Base-by-base conservation (phyloP, 192 early-diverging fungal genomes). In the Coemansia sp. region DNA sequence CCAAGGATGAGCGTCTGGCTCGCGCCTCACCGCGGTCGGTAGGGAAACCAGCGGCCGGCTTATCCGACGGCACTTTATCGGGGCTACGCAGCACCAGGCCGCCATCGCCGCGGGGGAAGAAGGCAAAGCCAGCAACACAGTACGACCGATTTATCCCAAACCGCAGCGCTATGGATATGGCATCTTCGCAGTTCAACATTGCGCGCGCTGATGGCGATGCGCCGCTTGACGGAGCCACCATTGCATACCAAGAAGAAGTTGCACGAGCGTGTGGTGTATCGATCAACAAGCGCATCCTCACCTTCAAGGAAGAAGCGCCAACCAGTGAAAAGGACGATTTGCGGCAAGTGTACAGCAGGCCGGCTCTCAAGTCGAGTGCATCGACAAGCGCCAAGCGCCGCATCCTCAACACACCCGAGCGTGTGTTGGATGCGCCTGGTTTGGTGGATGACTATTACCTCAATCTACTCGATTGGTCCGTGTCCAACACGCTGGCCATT, bases 381-480 rank as follows among this genome's bases (percentile, higher is more conserved):
- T 46, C 60, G 19, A 64, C 67, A 12, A 38, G 55, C 2, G 21
- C 60, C 28, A 81, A 82, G 32, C 74, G 95, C 23, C 82, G 85
- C 25, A 91, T 98, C 25, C 67, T 84, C n/a, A 86, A 81, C 10
- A 81, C 81, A 11, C 91, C 95, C 0, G 90, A 90, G 54, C 83
- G 83, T 29, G 76, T 95, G 3, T 76, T 98, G 25, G 95, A 98
- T 77, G 93, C 94, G 1, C 93, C 92, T 2, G 85, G 85, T 0
- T 59, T 98, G 50, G 56, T 79, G 17, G 95, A 99, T 53, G 95
- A 99, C 67, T 99, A 91, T 64, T 99, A 99, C 66, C 75, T 96
- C 17, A 99, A 96, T 50, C 52, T 97, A 22, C 75, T 99, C 9
- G 95, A 96, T 69, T 99, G 96, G 96, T 90, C 84, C 8, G 45